These are phyloP conservation scores for Phytophthora podocarpi DNA, from an alignment of 352 stramenopile genomes.

Conservation along the genomic window DNA sequence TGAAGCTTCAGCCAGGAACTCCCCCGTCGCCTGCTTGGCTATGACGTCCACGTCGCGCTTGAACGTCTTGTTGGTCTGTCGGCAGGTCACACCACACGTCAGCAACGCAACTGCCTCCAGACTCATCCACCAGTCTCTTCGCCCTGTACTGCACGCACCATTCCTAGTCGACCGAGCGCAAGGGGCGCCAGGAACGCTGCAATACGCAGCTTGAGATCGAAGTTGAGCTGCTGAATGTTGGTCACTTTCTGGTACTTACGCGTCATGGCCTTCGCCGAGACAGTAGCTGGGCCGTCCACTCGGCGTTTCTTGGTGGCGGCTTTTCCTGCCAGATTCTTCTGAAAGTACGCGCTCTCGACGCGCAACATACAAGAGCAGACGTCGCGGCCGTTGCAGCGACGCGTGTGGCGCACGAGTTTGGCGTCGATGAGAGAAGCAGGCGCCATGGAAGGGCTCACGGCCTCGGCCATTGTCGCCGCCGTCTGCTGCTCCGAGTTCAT, in stretches of 20 bases:
- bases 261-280: conserved; percentile 6
- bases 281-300: background rate
- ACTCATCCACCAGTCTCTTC: background rate
- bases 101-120: background rate
- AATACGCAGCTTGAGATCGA: conserved; percentile 56
- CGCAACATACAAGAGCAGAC: conserved; percentile 75
- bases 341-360: conserved; percentile 71
- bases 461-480: background rate
- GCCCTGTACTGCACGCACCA: conserved; percentile 41
- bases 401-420: conserved; percentile 53
- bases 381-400: conserved; percentile 64
- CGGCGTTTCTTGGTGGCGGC: conserved; percentile 46
- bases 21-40: conserved; percentile 43
- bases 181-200: conserved; percentile 45
- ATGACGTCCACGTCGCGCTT: conserved; percentile 53
- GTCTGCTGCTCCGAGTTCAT: conserved; percentile 12
- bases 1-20: conserved; percentile 44
- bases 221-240: conserved; percentile 57
- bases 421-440: conserved; percentile 1
- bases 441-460: background rate
- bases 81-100: conserved; percentile 17
- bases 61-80: conserved; percentile 57
- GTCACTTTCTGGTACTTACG: conserved; percentile 34
- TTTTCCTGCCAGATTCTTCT: conserved; percentile 57
- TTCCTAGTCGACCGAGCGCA: conserved; percentile 55